Conservation (phyloP, 257 asterid genomes). For the Solanum commersonii region DNA sequence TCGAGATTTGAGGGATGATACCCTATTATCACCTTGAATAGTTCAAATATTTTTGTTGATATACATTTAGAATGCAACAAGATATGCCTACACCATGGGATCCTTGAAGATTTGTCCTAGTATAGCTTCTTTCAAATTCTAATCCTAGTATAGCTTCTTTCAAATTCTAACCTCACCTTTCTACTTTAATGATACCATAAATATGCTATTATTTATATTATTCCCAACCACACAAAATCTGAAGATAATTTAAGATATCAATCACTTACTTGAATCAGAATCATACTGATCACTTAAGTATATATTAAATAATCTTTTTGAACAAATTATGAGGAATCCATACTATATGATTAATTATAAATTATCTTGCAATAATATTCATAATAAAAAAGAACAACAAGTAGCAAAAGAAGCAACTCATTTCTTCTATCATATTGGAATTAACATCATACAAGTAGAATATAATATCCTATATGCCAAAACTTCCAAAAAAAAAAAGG, state of each 20-base stretch:
- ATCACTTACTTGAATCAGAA: background rate
- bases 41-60: background rate
- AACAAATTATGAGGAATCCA: background rate
- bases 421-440: background rate
- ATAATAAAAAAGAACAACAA: background rate
- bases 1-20: background rate
- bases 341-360: background rate
- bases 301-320: background rate
- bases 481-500: background rate
- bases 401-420: background rate
- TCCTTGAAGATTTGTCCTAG: background rate
- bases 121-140: background rate
- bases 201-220: background rate
- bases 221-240: background rate
- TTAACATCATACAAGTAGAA: background rate
- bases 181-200: background rate
- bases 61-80: background rate
- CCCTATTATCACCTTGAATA: background rate
- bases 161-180: background rate
- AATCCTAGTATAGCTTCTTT: background rate
- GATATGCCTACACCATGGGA: background rate
- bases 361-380: background rate
- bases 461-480: background rate
- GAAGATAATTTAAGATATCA: background rate
- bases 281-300: background rate